A percentile compares a stretch with the other conserved stretches of the same genome.
These are phyloP conservation scores for Trichoderma breve DNA, from an alignment of 2,329 filamentous ascomycete species.

Conservation along the genomic window DNA sequence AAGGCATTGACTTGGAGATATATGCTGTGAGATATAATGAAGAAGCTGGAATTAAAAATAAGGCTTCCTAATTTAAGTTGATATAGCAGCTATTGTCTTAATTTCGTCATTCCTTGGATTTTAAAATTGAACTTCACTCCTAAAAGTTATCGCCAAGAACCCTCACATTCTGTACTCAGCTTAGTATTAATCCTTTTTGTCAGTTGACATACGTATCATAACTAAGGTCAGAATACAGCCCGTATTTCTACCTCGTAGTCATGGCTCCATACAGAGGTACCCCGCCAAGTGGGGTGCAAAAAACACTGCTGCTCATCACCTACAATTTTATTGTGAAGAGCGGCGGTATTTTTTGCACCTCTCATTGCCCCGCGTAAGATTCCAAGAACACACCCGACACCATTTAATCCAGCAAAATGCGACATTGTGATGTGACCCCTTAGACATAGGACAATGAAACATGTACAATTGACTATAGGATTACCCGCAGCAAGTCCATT, in stretches of 20 bases:
- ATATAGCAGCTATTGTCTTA: background rate
- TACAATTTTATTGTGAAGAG: no score
- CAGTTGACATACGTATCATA: background rate
- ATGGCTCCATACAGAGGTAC: background rate
- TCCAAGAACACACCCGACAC: no score
- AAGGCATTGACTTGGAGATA: conserved; percentile 1
- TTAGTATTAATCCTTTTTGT: background rate
- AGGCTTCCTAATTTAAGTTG: background rate
- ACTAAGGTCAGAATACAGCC: background rate
- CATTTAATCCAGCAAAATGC: no score
- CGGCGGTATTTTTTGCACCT: no score
- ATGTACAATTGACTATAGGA: no score
- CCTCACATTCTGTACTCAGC: background rate
- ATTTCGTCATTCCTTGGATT: background rate
- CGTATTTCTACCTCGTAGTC: background rate
- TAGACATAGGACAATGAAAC: no score
- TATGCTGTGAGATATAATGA: background rate
- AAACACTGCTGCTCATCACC: no score
- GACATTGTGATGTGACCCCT: no score
- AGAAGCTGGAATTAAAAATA: background rate
- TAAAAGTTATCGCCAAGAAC: background rate
- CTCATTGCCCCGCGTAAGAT: no score
- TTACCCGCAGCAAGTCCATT: no score
- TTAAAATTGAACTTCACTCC: background rate
- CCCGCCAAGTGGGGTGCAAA: background rate